These are phyloP conservation scores for Aspergillus sp. DNA, from an alignment of 2,329 filamentous ascomycete species.

Conservation along the genomic window DNA sequence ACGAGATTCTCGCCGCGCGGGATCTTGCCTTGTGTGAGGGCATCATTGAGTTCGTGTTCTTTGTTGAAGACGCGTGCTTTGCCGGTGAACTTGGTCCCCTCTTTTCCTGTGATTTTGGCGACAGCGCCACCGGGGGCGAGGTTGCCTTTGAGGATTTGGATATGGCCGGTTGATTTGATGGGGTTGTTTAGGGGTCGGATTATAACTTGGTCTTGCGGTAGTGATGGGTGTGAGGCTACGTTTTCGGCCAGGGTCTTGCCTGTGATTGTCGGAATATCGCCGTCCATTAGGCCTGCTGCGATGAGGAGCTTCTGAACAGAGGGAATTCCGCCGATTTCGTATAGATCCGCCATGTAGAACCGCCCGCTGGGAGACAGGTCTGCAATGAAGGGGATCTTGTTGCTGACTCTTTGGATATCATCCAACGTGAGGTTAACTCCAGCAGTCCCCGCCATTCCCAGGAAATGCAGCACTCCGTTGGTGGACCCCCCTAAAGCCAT, in stretches of 20 bases:
- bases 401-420: conserved; percentile 76
- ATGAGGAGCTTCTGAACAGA: conserved; percentile 84
- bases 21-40: conserved; percentile 70
- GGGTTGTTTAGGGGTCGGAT: conserved; percentile 79
- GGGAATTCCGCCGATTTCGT: conserved; percentile 80
- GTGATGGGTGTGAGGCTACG: conserved; percentile 70
- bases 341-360: conserved; percentile 86
- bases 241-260: conserved; percentile 83
- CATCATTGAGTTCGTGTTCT: conserved; percentile 73
- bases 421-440: conserved; percentile 75
- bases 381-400: conserved; percentile 83
- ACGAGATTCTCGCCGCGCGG: conserved; percentile 78
- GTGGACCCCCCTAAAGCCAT: conserved; percentile 91
- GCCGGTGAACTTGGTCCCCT: conserved; percentile 79
- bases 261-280: conserved; percentile 76
- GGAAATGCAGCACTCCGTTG: conserved; percentile 83
- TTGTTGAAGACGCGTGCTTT: conserved; percentile 83
- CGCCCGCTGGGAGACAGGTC: conserved; percentile 81
- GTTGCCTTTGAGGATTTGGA: conserved; percentile 85
- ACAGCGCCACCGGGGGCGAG: conserved; percentile 86
- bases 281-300: conserved; percentile 72
- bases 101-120: conserved; percentile 95
- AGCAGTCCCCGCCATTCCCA: conserved; percentile 86
- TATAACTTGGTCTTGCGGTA: conserved; percentile 77
- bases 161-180: conserved; percentile 82